These are phyloP conservation scores for Glomus cerebriforme DNA, from an alignment of 192 early-diverging fungal species.

Conservation along the genomic window DNA sequence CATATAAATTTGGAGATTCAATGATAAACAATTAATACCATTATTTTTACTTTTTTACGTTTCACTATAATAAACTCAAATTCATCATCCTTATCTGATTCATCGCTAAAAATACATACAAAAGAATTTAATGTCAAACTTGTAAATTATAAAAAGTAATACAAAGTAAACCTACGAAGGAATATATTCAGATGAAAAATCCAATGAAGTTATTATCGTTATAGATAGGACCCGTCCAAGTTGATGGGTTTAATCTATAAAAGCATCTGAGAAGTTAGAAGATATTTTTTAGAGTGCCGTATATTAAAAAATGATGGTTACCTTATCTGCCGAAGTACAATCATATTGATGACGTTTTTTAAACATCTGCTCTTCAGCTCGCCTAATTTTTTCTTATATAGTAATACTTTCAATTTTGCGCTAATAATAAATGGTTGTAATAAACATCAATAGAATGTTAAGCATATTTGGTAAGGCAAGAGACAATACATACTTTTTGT, in stretches of 20 bases:
- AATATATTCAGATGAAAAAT: slow-evolving; percentile 31
- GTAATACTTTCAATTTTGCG: background rate
- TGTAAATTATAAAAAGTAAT: slow-evolving; percentile 26
- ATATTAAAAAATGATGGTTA: too few relatives aligned
- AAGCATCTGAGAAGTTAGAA: too few relatives aligned
- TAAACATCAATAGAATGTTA: background rate
- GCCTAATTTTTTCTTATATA: background rate
- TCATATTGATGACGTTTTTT: too few relatives aligned
- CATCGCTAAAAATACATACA: background rate
- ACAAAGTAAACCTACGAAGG: slow-evolving; percentile 16
- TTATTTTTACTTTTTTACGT: slow-evolving; percentile 22
- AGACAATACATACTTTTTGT: background rate
- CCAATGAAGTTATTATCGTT: too few relatives aligned
- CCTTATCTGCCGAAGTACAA: too few relatives aligned
- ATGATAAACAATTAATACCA: slow-evolving; percentile 18
- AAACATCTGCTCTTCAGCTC: background rate
- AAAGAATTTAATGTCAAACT: slow-evolving; percentile 32
- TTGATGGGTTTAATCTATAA: too few relatives aligned
- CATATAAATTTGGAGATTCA: slow-evolving; percentile 2
- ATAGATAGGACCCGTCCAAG: too few relatives aligned
- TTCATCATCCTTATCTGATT: background rate
- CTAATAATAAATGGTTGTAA: background rate
- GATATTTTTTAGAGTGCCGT: too few relatives aligned
- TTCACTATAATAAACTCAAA: background rate
- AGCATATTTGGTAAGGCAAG: background rate